Percentiles rank a stretch among this genome's conserved stretches.
Evolutionary conservation across 2,329 filamentous ascomycete species (phyloP).

Genomic region (Aspergillus terreus): DNA sequence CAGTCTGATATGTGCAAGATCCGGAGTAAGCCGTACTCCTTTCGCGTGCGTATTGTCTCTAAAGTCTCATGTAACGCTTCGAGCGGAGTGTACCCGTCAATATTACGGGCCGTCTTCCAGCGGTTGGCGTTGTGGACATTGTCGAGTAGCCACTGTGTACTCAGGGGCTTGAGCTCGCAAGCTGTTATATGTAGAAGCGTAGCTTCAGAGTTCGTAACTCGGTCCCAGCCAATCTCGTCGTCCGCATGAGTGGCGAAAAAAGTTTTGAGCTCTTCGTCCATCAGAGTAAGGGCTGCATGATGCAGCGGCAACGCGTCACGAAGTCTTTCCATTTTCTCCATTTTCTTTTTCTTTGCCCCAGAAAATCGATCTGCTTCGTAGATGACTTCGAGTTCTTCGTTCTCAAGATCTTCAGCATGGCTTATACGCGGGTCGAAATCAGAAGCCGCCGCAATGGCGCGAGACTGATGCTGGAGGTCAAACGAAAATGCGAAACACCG

Average conservation of each 20-base stretch:
- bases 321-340: constrained; percentile 13
- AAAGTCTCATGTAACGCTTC: constrained; percentile 28
- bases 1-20: constrained; percentile 25
- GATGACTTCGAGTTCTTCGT: constrained; percentile 5
- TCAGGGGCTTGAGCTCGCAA: constrained; percentile 18
- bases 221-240: constrained; percentile 12
- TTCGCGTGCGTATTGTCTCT: constrained; percentile 24
- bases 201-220: constrained; percentile 16
- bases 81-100: constrained; percentile 31
- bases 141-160: constrained; percentile 26
- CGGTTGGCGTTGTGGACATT: constrained; percentile 10
- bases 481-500: constrained; percentile 17
- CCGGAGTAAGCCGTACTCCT: constrained; percentile 2
- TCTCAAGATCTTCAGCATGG: constrained; percentile 11
- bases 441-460: constrained; percentile 6
- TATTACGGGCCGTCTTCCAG: constrained; percentile 25
- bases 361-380: constrained; percentile 3
- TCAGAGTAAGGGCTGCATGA: constrained; percentile 13
- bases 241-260: constrained; percentile 10
- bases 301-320: constrained; percentile 11
- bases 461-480: constrained; percentile 14
- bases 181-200: constrained; percentile 27
- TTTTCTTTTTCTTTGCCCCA: constrained; percentile 6
- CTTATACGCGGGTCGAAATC: constrained; percentile 14
- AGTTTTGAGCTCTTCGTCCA: constrained; percentile 12